Base-by-base conservation (phyloP, 202 grass and related monocot species). In the Eragrostis tef region DNA sequence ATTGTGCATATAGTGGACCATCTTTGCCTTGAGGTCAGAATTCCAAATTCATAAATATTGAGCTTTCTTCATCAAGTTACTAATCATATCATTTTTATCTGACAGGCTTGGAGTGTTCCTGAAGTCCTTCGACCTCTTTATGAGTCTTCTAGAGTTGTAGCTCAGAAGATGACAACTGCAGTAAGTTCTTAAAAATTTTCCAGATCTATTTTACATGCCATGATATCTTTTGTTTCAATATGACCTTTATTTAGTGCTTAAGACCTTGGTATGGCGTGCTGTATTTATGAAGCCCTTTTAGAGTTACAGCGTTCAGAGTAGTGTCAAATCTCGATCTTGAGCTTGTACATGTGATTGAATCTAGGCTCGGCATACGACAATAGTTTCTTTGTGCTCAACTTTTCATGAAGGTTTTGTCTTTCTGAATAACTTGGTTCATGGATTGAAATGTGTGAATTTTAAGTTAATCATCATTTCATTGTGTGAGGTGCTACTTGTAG, bases 1-100 rank as follows among this genome's bases (percentile, higher is more conserved):
- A 99, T 99, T 71, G 91, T 96, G 56, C 96, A 93, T 89, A 96
- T 99, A 72, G 97, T 99, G 56, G 97, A 99, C 71, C 97, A 99
- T 87, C 91, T 99, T 34, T 87, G 96, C 68, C 91, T 99, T 39
- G 97, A 99, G 81, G 97, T 99, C 11, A 79, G 74, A 82, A 86
- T 73, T 49, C 52, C 39, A 22, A 51, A 70, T 61, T 42, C 27
- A 74, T n/a, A 62, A 45, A 67, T 51, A 13, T 81, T 52, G 25
- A 70, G 57, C 64, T 58, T 48, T 10, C 3, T 58, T 48, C 57
- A 25, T 74, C 67, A 68, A 49, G 46, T 53, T 75, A 24, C 31
- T 41, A 73, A 71, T 49, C 48, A 67, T 16, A 52, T 43, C 50
- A 64, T 65, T 75, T 48, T 22, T 77, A 71, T 76, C 10, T 59